These are phyloP conservation scores for Starmerella lactis-condensi DNA, from an alignment of 805 yeast species.

Conservation along the genomic window DNA sequence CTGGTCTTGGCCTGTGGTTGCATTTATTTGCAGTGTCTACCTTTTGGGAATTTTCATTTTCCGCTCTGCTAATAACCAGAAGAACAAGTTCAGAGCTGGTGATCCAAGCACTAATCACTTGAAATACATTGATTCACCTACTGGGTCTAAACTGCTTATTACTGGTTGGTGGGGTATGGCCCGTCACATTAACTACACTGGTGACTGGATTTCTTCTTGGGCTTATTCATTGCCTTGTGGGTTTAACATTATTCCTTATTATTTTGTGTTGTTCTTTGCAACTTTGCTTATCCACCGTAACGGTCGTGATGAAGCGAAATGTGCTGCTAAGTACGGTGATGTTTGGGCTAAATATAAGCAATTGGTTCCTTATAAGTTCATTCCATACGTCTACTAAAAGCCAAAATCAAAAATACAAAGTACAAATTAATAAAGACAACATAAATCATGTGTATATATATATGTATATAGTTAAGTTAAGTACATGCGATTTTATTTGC, in stretches of 20 bases:
- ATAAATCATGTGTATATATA: too few species aligned
- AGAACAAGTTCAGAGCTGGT: conserved; percentile 67
- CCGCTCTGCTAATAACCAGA: conserved; percentile 68
- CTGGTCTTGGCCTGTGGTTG: conserved; percentile 29
- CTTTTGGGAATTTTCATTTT: conserved; percentile 60
- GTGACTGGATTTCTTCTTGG: conserved; percentile 83
- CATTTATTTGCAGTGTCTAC: conserved; percentile 32
- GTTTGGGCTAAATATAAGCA: conserved; percentile 71
- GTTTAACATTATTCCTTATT: conserved; percentile 63
- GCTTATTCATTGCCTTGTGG: conserved; percentile 91
- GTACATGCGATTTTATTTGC: background rate
- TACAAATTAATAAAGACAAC: too few species aligned
- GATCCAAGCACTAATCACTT: conserved; percentile 42
- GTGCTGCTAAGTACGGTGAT: conserved; percentile 67
- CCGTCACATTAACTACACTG: conserved; percentile 87
- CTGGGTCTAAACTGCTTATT: conserved; percentile 61
- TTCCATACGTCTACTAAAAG: conserved; percentile 62
- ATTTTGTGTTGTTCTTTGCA: conserved; percentile 69
- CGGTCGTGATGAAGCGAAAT: conserved; percentile 76
- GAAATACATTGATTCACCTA: conserved; percentile 48
- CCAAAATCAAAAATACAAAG: too few species aligned
- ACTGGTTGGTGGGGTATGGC: conserved; percentile 95
- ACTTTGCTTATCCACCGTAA: conserved; percentile 74
- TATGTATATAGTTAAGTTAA: too few species aligned
- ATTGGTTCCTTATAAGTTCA: conserved; percentile 70